A percentile compares a stretch with the other conserved stretches of the same genome.
phyloP scores from a whole-genome alignment of 2,329 filamentous ascomycete species.

The Fusarium vanettenii region DNA sequence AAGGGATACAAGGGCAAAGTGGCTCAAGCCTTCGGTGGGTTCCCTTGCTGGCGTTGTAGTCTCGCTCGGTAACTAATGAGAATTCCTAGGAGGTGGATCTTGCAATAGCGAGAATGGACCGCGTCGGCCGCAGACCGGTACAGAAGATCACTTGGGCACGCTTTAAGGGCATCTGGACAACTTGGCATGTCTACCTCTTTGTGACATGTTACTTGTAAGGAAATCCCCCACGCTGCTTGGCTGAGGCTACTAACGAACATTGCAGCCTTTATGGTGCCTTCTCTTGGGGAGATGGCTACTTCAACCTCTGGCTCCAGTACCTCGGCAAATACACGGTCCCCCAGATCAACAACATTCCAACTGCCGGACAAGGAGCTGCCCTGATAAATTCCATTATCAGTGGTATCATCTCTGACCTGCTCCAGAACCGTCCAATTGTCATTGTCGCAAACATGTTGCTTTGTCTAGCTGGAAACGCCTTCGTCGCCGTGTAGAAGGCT shows the following conservation, averaged over 20 bases:
- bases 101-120: conserved; percentile 16
- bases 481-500: conserved; percentile 13
- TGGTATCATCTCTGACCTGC: conserved; percentile 9
- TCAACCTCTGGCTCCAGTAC: conserved; percentile 52
- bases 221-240: accelerated
- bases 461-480: conserved; percentile 15
- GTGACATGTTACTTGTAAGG: conserved; percentile 19
- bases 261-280: conserved; percentile 16
- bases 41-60: too few species aligned
- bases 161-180: conserved; percentile 20
- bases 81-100: conserved; percentile 7
- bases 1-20: conserved; percentile 15
- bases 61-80: not conserved
- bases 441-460: conserved; percentile 25
- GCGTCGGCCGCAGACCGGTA: conserved; percentile 8
- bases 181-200: conserved; percentile 26
- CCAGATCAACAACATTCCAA: conserved; percentile 57
- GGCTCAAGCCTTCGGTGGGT: conserved; percentile 9
- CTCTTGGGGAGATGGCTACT: conserved; percentile 42
- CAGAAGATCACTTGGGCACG: conserved; percentile 21
- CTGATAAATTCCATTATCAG: conserved; percentile 24
- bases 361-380: conserved; percentile 37
- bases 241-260: not conserved
- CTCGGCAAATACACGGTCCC: conserved; percentile 48
- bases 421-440: conserved; percentile 17